Evolutionary conservation across 208 protist species (phyloP), one percentile per base, ranked within the genome.

Genomic region (Leishmania arabica): DNA sequence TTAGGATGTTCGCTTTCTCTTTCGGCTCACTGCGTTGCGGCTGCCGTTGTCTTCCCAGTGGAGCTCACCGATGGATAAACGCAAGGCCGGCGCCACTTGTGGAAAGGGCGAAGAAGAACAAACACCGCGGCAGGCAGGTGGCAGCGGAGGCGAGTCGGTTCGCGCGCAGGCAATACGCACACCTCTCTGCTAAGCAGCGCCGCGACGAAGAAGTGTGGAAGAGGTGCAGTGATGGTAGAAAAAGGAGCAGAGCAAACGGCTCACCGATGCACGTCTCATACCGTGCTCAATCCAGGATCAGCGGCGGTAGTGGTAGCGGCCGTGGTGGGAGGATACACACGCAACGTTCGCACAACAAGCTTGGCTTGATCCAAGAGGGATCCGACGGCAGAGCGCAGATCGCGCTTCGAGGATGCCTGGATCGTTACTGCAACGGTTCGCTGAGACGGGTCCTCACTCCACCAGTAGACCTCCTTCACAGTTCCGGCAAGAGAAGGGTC

Each of bases 331-430:
- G 88, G 83, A 54, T 92, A 92, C 13, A 88, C 85, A 27, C 88
- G 78, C 69, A 93, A 75, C 31, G 89, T 93, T 45, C 91, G 80
- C 34, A 91, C 75, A 21, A 91, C 80, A 31, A 95, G 86, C 77
- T 90, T 95, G 7, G 69, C 56, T 69, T 94, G 91, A 79, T 90
- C 86, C 54, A 91, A 58, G 56, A 90, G 76, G 17, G 88, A 82
- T 13, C 83, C 84, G 34, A 94, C 75, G 27, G 86, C 89, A 34
- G 83, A 78, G 31, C 89, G 89, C 75, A 94, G 54, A 17, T 86
- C 75, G n/a, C 84, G 83, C 75, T 85, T 78, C 27, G 80, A 69
- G 19, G 64, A 34, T 13, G 85, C 83, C 65, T 72, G 64, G 6
- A 93, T 54, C 34, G 74, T 83, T 6, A 92, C 83, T 24, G 76